These are phyloP conservation scores for Gracilaria gracilis DNA, from an alignment of 23 red algal species.

Conservation along the genomic window DNA sequence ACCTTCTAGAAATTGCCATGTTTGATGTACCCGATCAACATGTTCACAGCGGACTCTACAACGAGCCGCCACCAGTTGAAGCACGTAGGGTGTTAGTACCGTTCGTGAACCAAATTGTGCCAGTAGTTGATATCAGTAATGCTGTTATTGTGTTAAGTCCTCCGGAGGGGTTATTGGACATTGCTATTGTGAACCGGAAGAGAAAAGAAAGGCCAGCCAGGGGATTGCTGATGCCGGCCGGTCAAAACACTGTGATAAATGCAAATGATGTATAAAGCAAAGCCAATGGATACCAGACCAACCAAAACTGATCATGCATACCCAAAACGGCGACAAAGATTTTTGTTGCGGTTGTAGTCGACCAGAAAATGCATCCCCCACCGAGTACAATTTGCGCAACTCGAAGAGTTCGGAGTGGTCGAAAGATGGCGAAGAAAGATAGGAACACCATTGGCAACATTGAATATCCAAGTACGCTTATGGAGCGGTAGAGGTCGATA, in stretches of 20 bases:
- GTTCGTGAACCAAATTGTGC: slow-evolving; percentile 88
- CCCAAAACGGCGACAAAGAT: slow-evolving; percentile 93
- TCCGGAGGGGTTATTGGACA: slow-evolving; percentile 83
- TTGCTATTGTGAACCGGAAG: slow-evolving; percentile 73
- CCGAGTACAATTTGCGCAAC: slow-evolving; percentile 66
- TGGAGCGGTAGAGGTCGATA: slow-evolving; percentile 92
- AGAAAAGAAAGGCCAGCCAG: slow-evolving; percentile 36
- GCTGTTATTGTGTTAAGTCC: slow-evolving; percentile 79
- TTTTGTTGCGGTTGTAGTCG: slow-evolving; percentile 91
- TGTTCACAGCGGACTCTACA: not conserved
- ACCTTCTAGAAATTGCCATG: slow-evolving; percentile 70
- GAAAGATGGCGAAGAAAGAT: slow-evolving; percentile 74
- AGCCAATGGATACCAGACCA: slow-evolving; percentile 95
- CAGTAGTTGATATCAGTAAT: slow-evolving; percentile 62
- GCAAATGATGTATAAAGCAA: slow-evolving; percentile 98
- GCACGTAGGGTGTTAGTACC: slow-evolving; percentile 70
- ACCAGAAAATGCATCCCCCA: slow-evolving; percentile 89
- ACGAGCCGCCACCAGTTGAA: slow-evolving; percentile 32
- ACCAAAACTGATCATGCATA: slow-evolving; percentile 90
- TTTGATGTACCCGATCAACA: slow-evolving; percentile 44
- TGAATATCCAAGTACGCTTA: slow-evolving; percentile 92
- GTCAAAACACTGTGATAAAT: slow-evolving; percentile 96
- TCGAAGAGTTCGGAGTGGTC: slow-evolving; percentile 73
- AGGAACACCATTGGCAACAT: slow-evolving; percentile 97
- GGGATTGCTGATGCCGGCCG: slow-evolving; percentile 55